Percentiles rank a stretch among this genome's conserved stretches.
Evolutionary conservation across 2,329 filamentous ascomycete genomes (phyloP).

Genomic region (Diaporthe nobilis): DNA sequence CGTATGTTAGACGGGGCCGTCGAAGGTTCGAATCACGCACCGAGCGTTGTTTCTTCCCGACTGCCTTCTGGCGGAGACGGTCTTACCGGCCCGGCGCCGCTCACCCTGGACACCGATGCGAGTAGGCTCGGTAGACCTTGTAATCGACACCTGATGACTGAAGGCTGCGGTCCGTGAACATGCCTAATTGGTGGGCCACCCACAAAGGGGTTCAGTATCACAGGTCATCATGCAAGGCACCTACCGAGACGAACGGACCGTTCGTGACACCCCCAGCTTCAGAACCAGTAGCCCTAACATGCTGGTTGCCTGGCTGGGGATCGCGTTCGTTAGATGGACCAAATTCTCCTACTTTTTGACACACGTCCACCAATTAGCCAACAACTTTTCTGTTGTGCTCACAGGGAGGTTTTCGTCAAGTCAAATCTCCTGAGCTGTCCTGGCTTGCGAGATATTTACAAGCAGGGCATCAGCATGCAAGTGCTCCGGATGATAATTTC

Average conservation of each 20-base stretch:
- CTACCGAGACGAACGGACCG: not conserved
- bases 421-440: too few relatives aligned
- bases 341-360: not conserved
- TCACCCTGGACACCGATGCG: not conserved
- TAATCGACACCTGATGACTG: not conserved
- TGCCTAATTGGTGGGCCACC: not conserved
- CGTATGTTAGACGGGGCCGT: slow-evolving; percentile 8
- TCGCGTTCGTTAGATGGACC: slow-evolving; percentile 5
- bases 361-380: not conserved
- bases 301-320: slow-evolving; percentile 4
- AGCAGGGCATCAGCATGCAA: not conserved
- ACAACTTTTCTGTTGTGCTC: not conserved
- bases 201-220: not conserved
- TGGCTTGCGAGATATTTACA: not conserved
- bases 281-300: slow-evolving; percentile 10
- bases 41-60: slow-evolving; percentile 1
- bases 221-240: slow-evolving; percentile 3
- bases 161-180: not conserved
- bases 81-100: not conserved
- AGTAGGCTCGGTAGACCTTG: not conserved
- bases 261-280: not conserved
- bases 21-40: not conserved
- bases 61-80: slow-evolving; percentile 3
- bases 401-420: too few relatives aligned
- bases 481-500: not conserved